A percentile compares a stretch with the other conserved stretches of the same genome.
Conservation (phyloP, 2,329 filamentous ascomycete genomes). For the Ophiosphaerella narmari region DNA sequence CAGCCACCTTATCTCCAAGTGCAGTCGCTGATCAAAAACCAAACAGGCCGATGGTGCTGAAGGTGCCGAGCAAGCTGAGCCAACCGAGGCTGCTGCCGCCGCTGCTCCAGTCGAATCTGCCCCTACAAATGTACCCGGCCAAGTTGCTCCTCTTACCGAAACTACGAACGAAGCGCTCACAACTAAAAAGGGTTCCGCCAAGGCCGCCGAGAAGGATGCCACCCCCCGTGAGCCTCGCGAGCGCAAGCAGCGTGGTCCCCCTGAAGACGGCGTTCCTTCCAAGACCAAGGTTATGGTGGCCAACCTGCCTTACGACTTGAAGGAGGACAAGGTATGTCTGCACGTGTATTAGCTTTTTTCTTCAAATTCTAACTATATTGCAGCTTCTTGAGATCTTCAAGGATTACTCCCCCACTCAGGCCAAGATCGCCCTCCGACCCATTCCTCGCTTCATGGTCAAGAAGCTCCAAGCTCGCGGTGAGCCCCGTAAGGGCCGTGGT, state of each 20-base stretch:
- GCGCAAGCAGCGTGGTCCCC: conserved; percentile 86
- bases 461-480: conserved; percentile 97
- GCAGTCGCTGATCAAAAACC: conserved; percentile 8
- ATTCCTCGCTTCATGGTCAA: conserved; percentile 99
- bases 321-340: conserved; percentile 84
- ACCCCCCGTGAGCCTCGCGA: conserved; percentile 58
- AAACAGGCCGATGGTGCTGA: conserved; percentile 54
- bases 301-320: conserved; percentile 97
- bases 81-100: conserved; percentile 50
- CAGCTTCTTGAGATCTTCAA: conserved; percentile 97
- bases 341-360: not conserved
- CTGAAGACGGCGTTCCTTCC: conserved; percentile 94
- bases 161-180: conserved; percentile 61
- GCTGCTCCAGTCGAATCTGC: conserved; percentile 38
- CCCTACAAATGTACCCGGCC: conserved; percentile 57
- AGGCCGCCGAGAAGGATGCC: conserved; percentile 51
- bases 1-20: not conserved
- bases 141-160: conserved; percentile 56
- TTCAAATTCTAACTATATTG: conserved; percentile 13
- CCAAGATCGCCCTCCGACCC: conserved; percentile 97
- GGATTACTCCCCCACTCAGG: conserved; percentile 87
- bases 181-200: conserved; percentile 54
- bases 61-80: conserved; percentile 49
- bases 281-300: conserved; percentile 99
- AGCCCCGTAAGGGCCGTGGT: conserved; percentile 97